Evolutionary conservation across 1,139 yeast genomes (phyloP), one percentile per base, ranked within the genome.

Genomic region (Zygoascus sp.): DNA sequence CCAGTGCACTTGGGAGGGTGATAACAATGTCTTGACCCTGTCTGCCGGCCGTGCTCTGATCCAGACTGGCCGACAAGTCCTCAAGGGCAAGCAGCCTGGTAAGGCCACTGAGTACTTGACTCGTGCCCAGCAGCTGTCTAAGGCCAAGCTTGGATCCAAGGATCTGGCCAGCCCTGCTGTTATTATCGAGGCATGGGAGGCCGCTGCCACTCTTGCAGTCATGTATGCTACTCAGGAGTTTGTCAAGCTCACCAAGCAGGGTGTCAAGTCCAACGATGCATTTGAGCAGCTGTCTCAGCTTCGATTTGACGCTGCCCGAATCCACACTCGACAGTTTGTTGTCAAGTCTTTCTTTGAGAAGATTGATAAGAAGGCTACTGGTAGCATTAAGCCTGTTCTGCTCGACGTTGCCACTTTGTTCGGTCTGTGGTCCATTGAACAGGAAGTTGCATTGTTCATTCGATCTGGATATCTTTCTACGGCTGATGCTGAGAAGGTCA

Each of bases 1-100:
- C 42, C 96, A 89, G 70, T 87, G 95, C 69, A 89, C 96, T 21
- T 89, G 97, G 97, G 97, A 89, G 72, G 97, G 97, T 67, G 97
- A 89, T 67, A 89, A 89, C 72, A 88, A 83, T 61, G 83, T 89
- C 44, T 74, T 89, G 58, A 87, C 89, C 8, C 79, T 87, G 66
- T 82, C 89, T 52, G 80, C 89, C 53, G 97, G 96, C 55, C 62
- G 73, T 16, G 59, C 70, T 1, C 59, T 69, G 35, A 66, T 69
- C 46, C 70, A 65, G 53, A 55, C 60, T 37, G 65, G 67, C 28
- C 50, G 63, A 34, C 57, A 56, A 15, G 62, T 58, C 16, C 55
- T 58, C 41, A 56, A 62, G 49, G 70, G 69, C 41, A 53, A 56
- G 50, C 47, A 50, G 21, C 57, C 64, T 13, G 64, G 68, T 2